Conservation (phyloP, 2,329 filamentous ascomycete species). For the Xylaria sp. region DNA sequence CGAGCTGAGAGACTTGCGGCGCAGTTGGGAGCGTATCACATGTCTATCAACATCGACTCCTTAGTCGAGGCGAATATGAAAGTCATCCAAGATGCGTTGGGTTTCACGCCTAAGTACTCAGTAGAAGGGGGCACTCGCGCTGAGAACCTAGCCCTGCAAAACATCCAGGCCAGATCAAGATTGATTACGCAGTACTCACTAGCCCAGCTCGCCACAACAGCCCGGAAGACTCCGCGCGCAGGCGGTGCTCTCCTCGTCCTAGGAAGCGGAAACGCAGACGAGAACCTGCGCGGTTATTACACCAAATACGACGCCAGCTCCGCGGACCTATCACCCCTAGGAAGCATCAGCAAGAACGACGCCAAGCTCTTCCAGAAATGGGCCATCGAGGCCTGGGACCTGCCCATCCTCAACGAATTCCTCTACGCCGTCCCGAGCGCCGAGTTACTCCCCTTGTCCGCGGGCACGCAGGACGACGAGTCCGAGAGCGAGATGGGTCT, state of each 20-base stretch:
- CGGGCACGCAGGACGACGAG: conserved; percentile 17
- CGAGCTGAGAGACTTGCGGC: conserved; percentile 13
- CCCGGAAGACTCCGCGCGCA: conserved; percentile 1
- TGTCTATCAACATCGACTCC: conserved; percentile 11
- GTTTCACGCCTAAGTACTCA: conserved; percentile 11
- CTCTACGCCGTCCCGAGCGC: conserved; percentile 11
- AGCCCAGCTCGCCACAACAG: conserved; percentile 18
- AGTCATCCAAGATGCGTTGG: conserved; percentile 9
- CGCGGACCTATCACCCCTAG: conserved; percentile 11
- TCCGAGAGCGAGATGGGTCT: conserved; percentile 17
- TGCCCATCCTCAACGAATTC: conserved; percentile 11
- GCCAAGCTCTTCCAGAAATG: conserved; percentile 12
- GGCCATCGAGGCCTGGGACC: conserved; percentile 6
- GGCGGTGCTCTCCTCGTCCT: conserved; percentile 12
- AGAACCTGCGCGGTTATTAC: conserved; percentile 10
- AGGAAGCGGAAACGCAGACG: conserved; percentile 11
- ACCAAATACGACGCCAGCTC: conserved; percentile 10
- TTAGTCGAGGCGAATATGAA: conserved; percentile 8
- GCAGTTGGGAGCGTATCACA: conserved; percentile 9
- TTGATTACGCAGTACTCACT: conserved; percentile 11
- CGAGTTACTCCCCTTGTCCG: conserved; percentile 13
- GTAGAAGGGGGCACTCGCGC: conserved; percentile 14
- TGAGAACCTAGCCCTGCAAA: conserved; percentile 17
- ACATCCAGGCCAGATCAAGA: conserved; percentile 16
- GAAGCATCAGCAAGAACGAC: conserved; percentile 12